Conservation (phyloP, 129 eudicot genomes). For the Saposhnikovia divaricata region DNA sequence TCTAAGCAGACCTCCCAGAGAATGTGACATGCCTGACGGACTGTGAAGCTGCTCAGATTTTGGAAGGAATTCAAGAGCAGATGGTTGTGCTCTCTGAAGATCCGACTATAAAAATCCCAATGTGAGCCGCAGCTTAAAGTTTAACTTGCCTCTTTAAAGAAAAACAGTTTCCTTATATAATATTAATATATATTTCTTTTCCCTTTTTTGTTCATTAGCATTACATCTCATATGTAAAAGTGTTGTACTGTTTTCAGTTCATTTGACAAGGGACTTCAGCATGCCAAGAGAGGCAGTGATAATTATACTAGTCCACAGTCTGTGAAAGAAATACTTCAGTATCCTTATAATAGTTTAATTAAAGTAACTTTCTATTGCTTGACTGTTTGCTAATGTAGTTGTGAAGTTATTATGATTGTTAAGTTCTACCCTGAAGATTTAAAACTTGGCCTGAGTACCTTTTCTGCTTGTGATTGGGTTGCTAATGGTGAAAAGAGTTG, state of each 20-base stretch:
- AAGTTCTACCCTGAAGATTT: neutral
- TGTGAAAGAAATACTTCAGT: slow-evolving; percentile 61
- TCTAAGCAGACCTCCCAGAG: slow-evolving; percentile 57
- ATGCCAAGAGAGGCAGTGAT: slow-evolving; percentile 51
- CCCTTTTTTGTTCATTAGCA: neutral
- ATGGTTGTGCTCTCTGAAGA: slow-evolving; percentile 75
- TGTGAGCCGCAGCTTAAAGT: slow-evolving; percentile 27
- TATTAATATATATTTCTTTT: neutral
- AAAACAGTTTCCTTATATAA: neutral
- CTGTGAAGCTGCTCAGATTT: slow-evolving; percentile 81
- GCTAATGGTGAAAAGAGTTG: neutral
- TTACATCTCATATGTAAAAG: neutral
- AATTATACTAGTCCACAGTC: slow-evolving; percentile 40
- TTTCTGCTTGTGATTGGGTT: neutral
- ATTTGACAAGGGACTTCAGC: slow-evolving; percentile 77
- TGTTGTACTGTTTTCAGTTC: slow-evolving; percentile 32
- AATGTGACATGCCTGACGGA: slow-evolving; percentile 65
- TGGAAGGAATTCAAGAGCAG: slow-evolving; percentile 79
- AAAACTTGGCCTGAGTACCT: neutral
- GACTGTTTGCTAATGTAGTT: neutral
- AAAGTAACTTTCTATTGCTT: neutral
- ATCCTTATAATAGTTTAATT: slow-evolving; percentile 36
- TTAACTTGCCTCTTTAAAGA: neutral
- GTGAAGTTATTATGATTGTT: neutral
- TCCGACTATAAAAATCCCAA: slow-evolving; percentile 74